phyloP scores from a whole-genome alignment of 1,139 yeast species.

The Suhomyces maxii region DNA sequence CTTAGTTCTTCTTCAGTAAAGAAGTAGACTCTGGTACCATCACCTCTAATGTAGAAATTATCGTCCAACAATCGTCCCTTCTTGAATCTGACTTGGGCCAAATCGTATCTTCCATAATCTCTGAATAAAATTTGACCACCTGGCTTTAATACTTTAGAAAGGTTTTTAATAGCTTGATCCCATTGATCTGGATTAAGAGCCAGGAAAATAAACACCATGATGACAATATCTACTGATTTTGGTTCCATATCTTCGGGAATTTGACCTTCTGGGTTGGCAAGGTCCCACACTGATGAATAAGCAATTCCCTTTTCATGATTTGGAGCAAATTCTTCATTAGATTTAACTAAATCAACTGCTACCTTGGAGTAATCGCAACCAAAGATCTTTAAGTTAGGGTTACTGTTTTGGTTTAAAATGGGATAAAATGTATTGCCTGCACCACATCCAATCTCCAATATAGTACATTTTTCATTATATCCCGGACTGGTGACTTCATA shows the following conservation, averaged over 20 bases:
- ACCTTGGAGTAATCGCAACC: conserved; percentile 91
- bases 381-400: conserved; percentile 67
- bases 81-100: conserved; percentile 93
- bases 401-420: conserved; percentile 75
- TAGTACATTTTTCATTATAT: conserved; percentile 63
- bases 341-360: conserved; percentile 82
- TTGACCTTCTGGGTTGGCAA: conserved; percentile 70
- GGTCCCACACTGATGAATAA: conserved; percentile 92
- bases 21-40: conserved; percentile 95
- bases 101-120: conserved; percentile 93
- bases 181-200: conserved; percentile 94
- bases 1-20: conserved; percentile 91
- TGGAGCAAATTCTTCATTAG: conserved; percentile 56
- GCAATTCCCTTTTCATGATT: conserved; percentile 55
- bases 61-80: conserved; percentile 85
- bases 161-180: conserved; percentile 72
- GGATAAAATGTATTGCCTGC: conserved; percentile 98
- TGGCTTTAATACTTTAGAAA: conserved; percentile 76
- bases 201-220: conserved; percentile 90
- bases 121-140: conserved; percentile 89
- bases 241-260: conserved; percentile 86
- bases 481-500: conserved; percentile 74
- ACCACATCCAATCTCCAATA: conserved; percentile 96
- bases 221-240: conserved; percentile 83
- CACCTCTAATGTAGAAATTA: conserved; percentile 94